Base-by-base conservation (phyloP, 306 rosid species). In the Cajanus cajan region DNA sequence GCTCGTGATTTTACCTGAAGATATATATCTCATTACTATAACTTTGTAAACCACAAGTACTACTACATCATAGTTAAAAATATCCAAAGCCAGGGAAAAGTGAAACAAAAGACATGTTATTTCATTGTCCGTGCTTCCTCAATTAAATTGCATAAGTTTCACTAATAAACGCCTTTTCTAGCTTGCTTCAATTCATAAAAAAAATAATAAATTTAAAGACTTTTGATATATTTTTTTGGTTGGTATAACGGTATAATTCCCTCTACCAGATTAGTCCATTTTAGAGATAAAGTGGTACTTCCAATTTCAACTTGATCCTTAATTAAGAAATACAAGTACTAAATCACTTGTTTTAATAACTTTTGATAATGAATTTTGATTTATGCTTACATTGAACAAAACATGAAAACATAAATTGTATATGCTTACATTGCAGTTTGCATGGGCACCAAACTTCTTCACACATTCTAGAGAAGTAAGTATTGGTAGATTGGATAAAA, bases 1-100 rank as follows among this genome's bases (percentile, higher is more conserved):
- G 86, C 91, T 73, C 59, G 89, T 74, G 86, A 64, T 85, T 93
- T 93, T 24, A 93, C 91, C 97, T 93, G 82, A 58, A 78, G 28
- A 59, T 31, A 19, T 40, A 55, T 61, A 43, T 52, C 67, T 45
- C 41, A 55, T 80, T n/a, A 33, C 18, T 34, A 71, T 6, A 8
- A 10, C 47, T n/a, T 50, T 50, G 44, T 7, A 68, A 68, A 25
- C 2, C 58, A 14, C 13, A 34, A 4, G 25, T n/a, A 34, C n/a
- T n/a, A n/a, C n/a, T 4, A n/a, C 25, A 9, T 59, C 8, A 12
- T 28, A 6, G 66, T 59, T 14, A 15, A 15, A 62, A 59, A 28
- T 59, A 28, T 28, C 66, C 5, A 0, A 59, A 59, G 40, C 11
- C 66, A 47, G 8, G 12, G 8, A 57, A 25, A 58, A 24, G 67